A percentile compares a stretch with the other conserved stretches of the same genome.
These are phyloP conservation scores for Dichotomopilus funicola DNA, from an alignment of 2,329 filamentous ascomycete genomes.

Conservation along the genomic window DNA sequence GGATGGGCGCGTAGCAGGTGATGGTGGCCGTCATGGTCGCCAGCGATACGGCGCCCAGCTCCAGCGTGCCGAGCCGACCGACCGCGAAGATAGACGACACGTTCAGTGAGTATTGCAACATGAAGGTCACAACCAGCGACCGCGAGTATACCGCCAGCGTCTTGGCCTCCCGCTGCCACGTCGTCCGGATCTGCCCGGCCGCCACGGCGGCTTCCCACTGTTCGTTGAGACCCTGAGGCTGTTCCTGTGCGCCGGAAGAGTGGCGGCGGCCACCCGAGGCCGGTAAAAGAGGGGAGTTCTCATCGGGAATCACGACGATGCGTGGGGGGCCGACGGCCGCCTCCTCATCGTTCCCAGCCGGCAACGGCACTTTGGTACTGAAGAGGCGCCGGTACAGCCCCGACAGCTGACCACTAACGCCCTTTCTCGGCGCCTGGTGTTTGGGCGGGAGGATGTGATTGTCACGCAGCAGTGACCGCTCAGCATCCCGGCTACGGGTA, in stretches of 20 bases:
- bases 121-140: slow-evolving; percentile 66
- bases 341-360: slow-evolving; percentile 35
- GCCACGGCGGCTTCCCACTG: slow-evolving; percentile 83
- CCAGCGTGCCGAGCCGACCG: slow-evolving; percentile 65
- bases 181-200: slow-evolving; percentile 75
- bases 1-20: slow-evolving; percentile 68
- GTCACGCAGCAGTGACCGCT: slow-evolving; percentile 47
- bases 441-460: slow-evolving; percentile 61
- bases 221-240: slow-evolving; percentile 50
- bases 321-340: slow-evolving; percentile 2
- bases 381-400: slow-evolving; percentile 32
- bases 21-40: slow-evolving; percentile 77
- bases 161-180: slow-evolving; percentile 84
- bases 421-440: slow-evolving; percentile 18
- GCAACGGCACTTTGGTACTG: slow-evolving; percentile 46
- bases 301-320: slow-evolving; percentile 40
- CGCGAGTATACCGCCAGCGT: slow-evolving; percentile 66
- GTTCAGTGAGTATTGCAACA: slow-evolving; percentile 80
- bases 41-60: slow-evolving; percentile 60
- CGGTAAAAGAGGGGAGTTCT: slow-evolving; percentile 37
- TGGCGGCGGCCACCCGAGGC: slow-evolving; percentile 2
- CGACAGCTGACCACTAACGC: slow-evolving; percentile 1
- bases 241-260: slow-evolving; percentile 28
- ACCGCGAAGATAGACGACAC: slow-evolving; percentile 75
- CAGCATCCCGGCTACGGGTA: slow-evolving; percentile 23